These are phyloP conservation scores for Scytalidium lignicola DNA, from an alignment of 2,329 filamentous ascomycete species.

Conservation along the genomic window DNA sequence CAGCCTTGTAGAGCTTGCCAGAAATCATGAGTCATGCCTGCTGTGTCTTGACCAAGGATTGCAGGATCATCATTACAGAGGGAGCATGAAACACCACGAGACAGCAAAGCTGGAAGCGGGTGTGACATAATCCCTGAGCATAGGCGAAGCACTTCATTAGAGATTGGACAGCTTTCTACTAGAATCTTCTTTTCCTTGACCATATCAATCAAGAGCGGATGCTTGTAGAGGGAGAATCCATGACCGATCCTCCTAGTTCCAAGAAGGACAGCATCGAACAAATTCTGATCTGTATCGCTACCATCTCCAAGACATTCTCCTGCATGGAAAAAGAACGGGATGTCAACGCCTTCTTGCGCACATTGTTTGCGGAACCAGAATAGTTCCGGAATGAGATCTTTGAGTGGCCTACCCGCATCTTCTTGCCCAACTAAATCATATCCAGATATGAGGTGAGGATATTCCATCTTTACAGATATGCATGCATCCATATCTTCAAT, in stretches of 20 bases:
- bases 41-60: slow-evolving; percentile 76
- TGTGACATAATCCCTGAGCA: slow-evolving; percentile 73
- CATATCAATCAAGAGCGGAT: slow-evolving; percentile 82
- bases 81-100: slow-evolving; percentile 76
- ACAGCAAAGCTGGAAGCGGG: slow-evolving; percentile 76
- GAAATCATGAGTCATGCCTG: slow-evolving; percentile 86
- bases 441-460: slow-evolving; percentile 75
- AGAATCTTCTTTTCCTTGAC: slow-evolving; percentile 85
- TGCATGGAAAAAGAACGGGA: slow-evolving; percentile 95
- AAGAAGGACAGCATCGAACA: slow-evolving; percentile 84
- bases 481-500: slow-evolving; percentile 83
- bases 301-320: slow-evolving; percentile 83
- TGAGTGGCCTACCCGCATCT: slow-evolving; percentile 69
- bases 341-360: slow-evolving; percentile 67
- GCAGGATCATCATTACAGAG: slow-evolving; percentile 90
- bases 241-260: slow-evolving; percentile 88
- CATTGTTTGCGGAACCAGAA: slow-evolving; percentile 94
- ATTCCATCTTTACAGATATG: slow-evolving; percentile 73
- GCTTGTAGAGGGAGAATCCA: slow-evolving; percentile 83
- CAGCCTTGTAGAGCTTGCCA: slow-evolving; percentile 91
- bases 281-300: slow-evolving; percentile 68
- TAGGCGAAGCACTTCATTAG: slow-evolving; percentile 79
- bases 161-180: slow-evolving; percentile 85
- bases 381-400: slow-evolving; percentile 73
- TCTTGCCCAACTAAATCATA: slow-evolving; percentile 91